Evolutionary conservation across 768 basidiomycete genomes (phyloP), one percentile per base, ranked within the genome.

Genomic region (Serendipita sp.): DNA sequence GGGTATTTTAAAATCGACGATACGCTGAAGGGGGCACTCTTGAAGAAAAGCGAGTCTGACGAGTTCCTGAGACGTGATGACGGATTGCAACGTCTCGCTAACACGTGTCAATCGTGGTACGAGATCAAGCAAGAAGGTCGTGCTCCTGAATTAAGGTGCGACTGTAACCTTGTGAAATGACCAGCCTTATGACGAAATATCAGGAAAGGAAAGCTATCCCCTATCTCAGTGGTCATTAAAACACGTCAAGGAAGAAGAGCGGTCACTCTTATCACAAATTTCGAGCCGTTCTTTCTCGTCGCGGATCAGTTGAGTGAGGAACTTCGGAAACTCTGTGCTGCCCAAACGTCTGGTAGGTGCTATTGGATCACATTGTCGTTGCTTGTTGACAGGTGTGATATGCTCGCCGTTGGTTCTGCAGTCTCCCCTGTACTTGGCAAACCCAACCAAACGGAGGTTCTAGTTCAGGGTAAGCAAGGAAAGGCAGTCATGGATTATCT

Each of bases 391-490:
- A 58, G 33, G 33, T 63, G 43, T 48, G 20, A 24, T 56, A 41
- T 56, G 41, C 24, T 50, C 65, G 13, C 30, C 13, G 17, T 28
- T 16, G 51, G 34, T 41, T 14, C 31, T 22, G 30, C 67, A 88
- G 87, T 86, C 16, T 79, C 82, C 0, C 81, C 82, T 0, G 62
- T 79, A n/a, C 75, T 74, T 3, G 84, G 85, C 0, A 85, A 82
- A 69, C 68, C 75, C 16, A 73, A 73, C 4, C 80, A 79, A 1
- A 67, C 80, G 61, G 88, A 93, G 67, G 83, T 96, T 7, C 75
- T 87, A 65, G 84, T 95, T 0, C 93, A 95, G 69, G 93, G 93
- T 1, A 88, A 87, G 65, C 91, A 95, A 68, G 75, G 77, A 20
- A 78, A 80, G 66, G 74, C 76, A 2, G 85, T 91, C 11, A 74